Evolutionary conservation across 345 rosid genomes (phyloP).

Genomic region (Citrus trifoliata): DNA sequence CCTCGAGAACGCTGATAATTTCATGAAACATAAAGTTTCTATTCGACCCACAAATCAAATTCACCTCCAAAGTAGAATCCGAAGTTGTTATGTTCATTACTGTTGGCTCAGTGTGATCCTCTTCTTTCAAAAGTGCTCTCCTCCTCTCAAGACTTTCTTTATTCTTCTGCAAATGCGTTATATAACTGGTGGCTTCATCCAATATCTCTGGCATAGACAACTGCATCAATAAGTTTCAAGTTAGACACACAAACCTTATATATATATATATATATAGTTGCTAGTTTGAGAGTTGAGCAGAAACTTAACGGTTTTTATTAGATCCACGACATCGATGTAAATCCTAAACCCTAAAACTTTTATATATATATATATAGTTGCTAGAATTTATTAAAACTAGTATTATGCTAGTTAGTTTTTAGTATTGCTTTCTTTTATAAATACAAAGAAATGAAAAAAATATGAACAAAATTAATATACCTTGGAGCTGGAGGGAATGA

Average conservation of each 20-base stretch:
- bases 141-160: not conserved
- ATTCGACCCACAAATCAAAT: conserved; percentile 15
- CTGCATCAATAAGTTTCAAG: not conserved
- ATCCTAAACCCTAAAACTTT: too few relatives aligned
- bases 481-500: conserved; percentile 10
- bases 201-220: not conserved
- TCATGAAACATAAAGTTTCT: conserved; percentile 19
- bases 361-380: too few relatives aligned
- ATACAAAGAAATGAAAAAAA: too few relatives aligned
- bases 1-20: conserved; percentile 23
- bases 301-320: too few relatives aligned
- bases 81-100: conserved; percentile 9
- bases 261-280: too few relatives aligned
- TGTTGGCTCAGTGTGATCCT: not conserved
- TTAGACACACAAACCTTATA: not conserved
- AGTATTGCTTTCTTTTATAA: too few relatives aligned
- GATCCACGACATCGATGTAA: too few relatives aligned
- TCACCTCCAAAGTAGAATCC: conserved; percentile 21
- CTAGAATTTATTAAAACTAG: too few relatives aligned
- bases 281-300: too few relatives aligned
- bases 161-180: not conserved
- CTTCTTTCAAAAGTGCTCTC: not conserved
- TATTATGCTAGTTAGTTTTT: not conserved
- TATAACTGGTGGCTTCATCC: not conserved
- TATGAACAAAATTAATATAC: not conserved